phyloP scores from a whole-genome alignment of 1,284 basidiomycete species.

The Moniliophthora roreri region DNA sequence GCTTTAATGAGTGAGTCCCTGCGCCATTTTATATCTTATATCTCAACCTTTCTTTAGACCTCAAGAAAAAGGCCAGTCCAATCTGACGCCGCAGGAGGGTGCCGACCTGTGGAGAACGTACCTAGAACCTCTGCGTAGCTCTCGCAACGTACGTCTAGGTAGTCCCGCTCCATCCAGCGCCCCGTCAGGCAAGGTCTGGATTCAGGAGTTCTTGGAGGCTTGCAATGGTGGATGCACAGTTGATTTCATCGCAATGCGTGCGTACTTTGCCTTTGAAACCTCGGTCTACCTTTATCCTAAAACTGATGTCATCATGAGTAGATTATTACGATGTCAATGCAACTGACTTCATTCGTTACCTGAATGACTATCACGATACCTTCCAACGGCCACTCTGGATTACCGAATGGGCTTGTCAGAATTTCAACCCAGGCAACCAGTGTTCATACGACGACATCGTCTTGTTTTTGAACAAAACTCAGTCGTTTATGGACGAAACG shows the following conservation, averaged over 20 bases:
- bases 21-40: not conserved
- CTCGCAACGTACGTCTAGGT: conserved; percentile 49
- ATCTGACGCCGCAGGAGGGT: conserved; percentile 49
- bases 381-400: conserved; percentile 54
- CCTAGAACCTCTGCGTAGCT: conserved; percentile 47
- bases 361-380: conserved; percentile 47
- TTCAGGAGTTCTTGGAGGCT: conserved; percentile 48
- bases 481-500: conserved; percentile 52
- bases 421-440: conserved; percentile 51
- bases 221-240: conserved; percentile 46
- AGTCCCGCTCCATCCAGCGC: conserved; percentile 61
- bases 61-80: conserved; percentile 57
- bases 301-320: conserved; percentile 24
- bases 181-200: conserved; percentile 52
- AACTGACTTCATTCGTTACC: conserved; percentile 46
- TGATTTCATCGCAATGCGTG: conserved; percentile 34
- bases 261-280: conserved; percentile 12
- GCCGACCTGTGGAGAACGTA: conserved; percentile 57
- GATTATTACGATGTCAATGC: conserved; percentile 55
- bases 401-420: conserved; percentile 66
- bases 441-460: conserved; percentile 44
- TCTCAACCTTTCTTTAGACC: conserved; percentile 38
- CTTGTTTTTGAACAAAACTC: conserved; percentile 51
- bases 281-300: conserved; percentile 20
- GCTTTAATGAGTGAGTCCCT: conserved; percentile 65